Evolutionary conservation across 1,139 yeast genomes (phyloP), one percentile per base, ranked within the genome.

Genomic region (Geotrichum europaeum): DNA sequence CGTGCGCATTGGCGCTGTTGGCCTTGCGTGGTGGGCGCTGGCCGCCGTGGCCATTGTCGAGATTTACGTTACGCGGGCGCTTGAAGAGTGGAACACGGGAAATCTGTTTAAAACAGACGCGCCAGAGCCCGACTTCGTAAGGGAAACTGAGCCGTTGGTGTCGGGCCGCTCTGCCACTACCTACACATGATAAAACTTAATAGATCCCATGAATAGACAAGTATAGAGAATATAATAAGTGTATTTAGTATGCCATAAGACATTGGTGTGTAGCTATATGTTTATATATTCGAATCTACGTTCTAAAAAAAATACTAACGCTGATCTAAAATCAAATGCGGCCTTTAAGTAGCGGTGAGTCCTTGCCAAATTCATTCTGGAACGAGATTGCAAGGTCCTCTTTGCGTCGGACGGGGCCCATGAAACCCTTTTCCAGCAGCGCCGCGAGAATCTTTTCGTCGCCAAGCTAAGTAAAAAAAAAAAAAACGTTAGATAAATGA

Each of bases 21-120:
- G 82, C 68, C 65, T 83, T 4, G 79, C 85, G 0, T 84, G 87
- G 86, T 78, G 81, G 59, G 57, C 72, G 2, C 68, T 83, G 64
- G 75, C 82, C 1, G 62, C 74, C 1, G 64, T 73, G 15, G 69
- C 62, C 0, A 30, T 67, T 15, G 55, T 63, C 1, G 72, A 69
- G 57, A 64, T 66, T 32, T 62, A 65, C 36, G 65, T 68, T 43
- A 67, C 70, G n/a, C 53, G 65, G n/a, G 55, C 62, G 43, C 63
- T 70, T 32, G 62, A 64, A 45, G 73, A 70, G 52, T 70, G 73
- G 73, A 9, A 40, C 22, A 40, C 47, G 18, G 47, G n/a, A 40
- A 40, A 18, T 40, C 20, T 40, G 20, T 40, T 40, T 6, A 40
- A 18, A 40, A 5, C 20, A 3, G 18, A 40, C 13, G 47, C 20